phyloP scores from a whole-genome alignment of 2,329 filamentous ascomycete species.

The Sporothrix euskadiensis region DNA sequence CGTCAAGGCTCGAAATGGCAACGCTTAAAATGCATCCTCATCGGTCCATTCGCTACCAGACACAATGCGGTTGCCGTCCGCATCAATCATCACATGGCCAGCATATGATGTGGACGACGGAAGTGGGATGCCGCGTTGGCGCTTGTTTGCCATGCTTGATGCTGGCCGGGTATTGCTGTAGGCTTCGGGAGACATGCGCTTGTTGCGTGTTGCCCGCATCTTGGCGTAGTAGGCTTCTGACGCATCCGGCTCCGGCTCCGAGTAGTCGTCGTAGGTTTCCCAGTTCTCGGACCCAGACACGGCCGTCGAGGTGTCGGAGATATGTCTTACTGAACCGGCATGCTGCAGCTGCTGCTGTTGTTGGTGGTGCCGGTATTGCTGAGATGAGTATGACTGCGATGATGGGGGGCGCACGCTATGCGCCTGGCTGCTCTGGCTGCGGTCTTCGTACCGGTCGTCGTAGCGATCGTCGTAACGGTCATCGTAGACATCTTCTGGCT shows the following conservation, averaged over 20 bases:
- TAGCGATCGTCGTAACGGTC: constrained; percentile 39
- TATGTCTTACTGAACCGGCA: constrained; percentile 57
- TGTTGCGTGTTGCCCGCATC: constrained; percentile 66
- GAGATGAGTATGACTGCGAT: constrained; percentile 28
- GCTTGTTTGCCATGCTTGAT: constrained; percentile 48
- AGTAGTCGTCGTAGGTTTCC: constrained; percentile 91
- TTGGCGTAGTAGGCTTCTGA: constrained; percentile 80
- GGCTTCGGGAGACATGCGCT: constrained; percentile 58
- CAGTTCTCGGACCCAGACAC: constrained; percentile 91
- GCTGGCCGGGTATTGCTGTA: constrained; percentile 12
- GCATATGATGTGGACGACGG: constrained; percentile 45
- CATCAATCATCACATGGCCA: constrained; percentile 53
- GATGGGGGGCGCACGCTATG: constrained; percentile 28
- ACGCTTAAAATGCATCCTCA: constrained; percentile 57
- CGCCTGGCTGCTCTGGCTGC: constrained; percentile 24
- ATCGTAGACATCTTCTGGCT: constrained; percentile 85
- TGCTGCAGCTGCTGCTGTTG: constrained; percentile 28
- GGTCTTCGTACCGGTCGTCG: constrained; percentile 26
- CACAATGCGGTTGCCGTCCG: constrained; percentile 63
- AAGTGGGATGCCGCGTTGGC: constrained; percentile 56
- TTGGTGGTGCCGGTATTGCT: constrained; percentile 26
- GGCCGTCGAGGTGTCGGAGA: constrained; percentile 73
- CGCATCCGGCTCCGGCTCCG: constrained; percentile 72
- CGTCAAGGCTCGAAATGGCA: not conserved
- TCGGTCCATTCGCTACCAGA: constrained; percentile 68